Evolutionary conservation across 495 filamentous ascomycete genomes (phyloP), one percentile per base, ranked within the genome.

Genomic region (Eremomyces bilateralis): DNA sequence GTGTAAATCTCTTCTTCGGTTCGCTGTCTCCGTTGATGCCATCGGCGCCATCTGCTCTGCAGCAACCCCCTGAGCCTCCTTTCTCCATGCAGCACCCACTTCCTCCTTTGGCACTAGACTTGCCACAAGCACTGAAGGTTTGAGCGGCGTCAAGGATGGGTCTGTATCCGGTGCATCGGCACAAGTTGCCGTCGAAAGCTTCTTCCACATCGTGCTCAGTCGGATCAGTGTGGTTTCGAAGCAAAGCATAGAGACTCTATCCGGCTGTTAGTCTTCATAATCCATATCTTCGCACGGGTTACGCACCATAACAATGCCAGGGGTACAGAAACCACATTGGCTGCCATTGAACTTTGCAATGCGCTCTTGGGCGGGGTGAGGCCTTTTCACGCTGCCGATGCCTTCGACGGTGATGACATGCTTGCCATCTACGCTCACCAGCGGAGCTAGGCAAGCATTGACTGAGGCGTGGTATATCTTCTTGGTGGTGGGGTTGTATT

Each of bases 371-470:
- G 77, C 61, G 2, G 88, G 80, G 60, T 97, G 88, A 8, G 88
- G 88, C 24, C 65, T 67, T 53, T 83, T 76, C 32, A 76, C 71
- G 48, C 78, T 77, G 6, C 88, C 88, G 52, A 97, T 92, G n/a
- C 88, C 88, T 54, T 97, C 88, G 10, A 97, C 72, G 4, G 88
- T 97, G 45, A 97, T 84, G 41, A 97, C 84, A 65, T 97, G 88
- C 54, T 97, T 97, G 17, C 88, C 88, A 56, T 94, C 88, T 11
- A 97, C 67, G 40, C 81, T 85, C 20, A 83, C 73, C 34, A 97
- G 61, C 1, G 88, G 88, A 11, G 85, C 85, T 21, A 97, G 64
- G 50, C 88, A 97, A 28, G 88, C 88, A 50, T 95, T 95, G 35
- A 93, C 77, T 15, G 73, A 80, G 34, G 82, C 80, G 53, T 95